phyloP scores from a whole-genome alignment of 192 early-diverging fungal genomes.

The Coemansia sp. region DNA sequence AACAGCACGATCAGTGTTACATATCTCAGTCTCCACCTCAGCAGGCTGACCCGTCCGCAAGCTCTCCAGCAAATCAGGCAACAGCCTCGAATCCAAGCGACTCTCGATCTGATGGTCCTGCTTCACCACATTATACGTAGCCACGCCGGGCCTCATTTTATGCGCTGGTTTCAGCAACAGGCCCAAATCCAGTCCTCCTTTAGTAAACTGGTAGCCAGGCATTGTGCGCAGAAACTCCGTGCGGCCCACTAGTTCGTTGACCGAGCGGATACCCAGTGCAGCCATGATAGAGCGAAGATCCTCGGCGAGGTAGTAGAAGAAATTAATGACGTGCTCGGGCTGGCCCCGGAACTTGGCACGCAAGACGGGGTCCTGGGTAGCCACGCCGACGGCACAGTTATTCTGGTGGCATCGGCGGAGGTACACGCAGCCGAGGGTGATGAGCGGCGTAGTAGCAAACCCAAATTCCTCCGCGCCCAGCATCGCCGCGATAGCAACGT shows the following conservation, averaged over 20 bases:
- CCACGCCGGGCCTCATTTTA: slow-evolving; percentile 82
- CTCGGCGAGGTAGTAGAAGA: slow-evolving; percentile 97
- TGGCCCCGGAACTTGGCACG: slow-evolving; percentile 92
- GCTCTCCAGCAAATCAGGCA: slow-evolving; percentile 78
- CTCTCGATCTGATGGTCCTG: slow-evolving; percentile 89
- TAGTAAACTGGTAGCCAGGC: slow-evolving; percentile 71
- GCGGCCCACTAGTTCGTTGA: slow-evolving; percentile 96
- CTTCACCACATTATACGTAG: slow-evolving; percentile 76
- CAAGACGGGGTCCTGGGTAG: slow-evolving; percentile 93
- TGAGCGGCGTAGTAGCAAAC: slow-evolving; percentile 97
- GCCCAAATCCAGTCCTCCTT: slow-evolving; percentile 84
- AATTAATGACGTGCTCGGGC: slow-evolving; percentile 98
- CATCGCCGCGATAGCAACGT: slow-evolving; percentile 96
- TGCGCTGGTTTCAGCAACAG: slow-evolving; percentile 88
- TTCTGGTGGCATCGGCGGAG: slow-evolving; percentile 91
- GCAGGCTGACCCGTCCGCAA: slow-evolving; percentile 62
- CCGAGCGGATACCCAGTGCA: slow-evolving; percentile 85
- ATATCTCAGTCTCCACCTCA: slow-evolving; percentile 64
- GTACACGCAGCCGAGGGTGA: slow-evolving; percentile 96
- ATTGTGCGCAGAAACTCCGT: slow-evolving; percentile 84
- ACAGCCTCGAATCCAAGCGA: slow-evolving; percentile 85
- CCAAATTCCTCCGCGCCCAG: slow-evolving; percentile 99
- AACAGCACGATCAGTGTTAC: slow-evolving; percentile 95
- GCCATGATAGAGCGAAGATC: slow-evolving; percentile 94
- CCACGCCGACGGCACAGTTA: slow-evolving; percentile 97